Evolutionary conservation across 176 grass and related monocot species (phyloP), one percentile per base, ranked within the genome.

Genomic region (Lolium multiflorum): DNA sequence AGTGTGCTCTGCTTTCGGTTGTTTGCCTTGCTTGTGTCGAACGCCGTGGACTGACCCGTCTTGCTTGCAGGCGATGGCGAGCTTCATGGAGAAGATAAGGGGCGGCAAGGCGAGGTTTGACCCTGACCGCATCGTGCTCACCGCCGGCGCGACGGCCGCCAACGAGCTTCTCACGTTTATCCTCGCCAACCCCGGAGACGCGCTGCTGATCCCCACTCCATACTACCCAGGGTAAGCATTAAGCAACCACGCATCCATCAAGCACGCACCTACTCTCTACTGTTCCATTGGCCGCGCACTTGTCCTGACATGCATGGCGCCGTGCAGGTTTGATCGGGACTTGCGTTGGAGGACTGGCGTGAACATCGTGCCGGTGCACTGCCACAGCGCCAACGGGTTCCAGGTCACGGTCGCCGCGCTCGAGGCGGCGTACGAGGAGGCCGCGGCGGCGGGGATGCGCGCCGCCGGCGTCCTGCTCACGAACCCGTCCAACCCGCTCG

Each of bases 141-240:
- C 95, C 25, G 95, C 95, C 50, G 95, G 95, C 71, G 95, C 95
- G 0, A 97, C 95, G 1, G 95, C 95, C 6, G 92, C 92, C 28
- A 97, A 97, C 83, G 95, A 97, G 84, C 90, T 97, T 51, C 82
- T 97, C 57, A 91, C 86, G 3, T 97, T 97, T 60, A 87, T 94
- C 83, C 79, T 97, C 2, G 92, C 92, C 64, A 83, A 97, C 83
- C 95, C 95, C 0, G 92, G 95, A 15, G 92, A 97, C 86, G 90
- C 88, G 66, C 79, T 97, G 9, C 86, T 97, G 1, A 87, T 97
- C 88, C 95, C 95, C 17, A 94, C 92, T 15, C 95, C 95, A 4
- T 97, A 94, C 86, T 97, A 97, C 82, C 95, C 95, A 8, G 95
- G 95, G 95, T 97, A 94, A 73, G 66, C 76, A 81, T 92, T 97